Percentiles rank a stretch among this genome's conserved stretches.
These are phyloP conservation scores for Sisymbrium altissimum DNA, from an alignment of 345 rosid genomes.

Conservation along the genomic window DNA sequence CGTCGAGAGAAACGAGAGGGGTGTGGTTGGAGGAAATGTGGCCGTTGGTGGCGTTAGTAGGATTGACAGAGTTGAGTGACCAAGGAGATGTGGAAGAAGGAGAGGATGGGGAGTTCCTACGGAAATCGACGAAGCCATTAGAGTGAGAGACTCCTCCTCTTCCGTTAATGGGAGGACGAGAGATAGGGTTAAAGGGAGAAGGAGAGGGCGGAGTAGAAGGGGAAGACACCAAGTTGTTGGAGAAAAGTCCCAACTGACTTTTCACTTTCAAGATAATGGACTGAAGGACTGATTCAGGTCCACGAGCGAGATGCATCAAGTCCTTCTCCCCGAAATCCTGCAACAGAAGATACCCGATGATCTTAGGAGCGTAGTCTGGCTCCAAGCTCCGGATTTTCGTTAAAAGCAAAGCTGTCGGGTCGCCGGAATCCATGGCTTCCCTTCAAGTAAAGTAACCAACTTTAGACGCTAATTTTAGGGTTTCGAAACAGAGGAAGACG, in stretches of 20 bases:
- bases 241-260: conserved; percentile 50
- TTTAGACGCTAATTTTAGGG: neutral
- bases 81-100: conserved; percentile 36
- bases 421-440: conserved; percentile 70
- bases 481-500: neutral
- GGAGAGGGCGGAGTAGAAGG: conserved; percentile 35
- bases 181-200: conserved; percentile 45
- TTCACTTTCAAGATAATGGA: conserved; percentile 57
- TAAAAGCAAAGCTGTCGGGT: conserved; percentile 59
- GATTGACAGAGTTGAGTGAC: conserved; percentile 19
- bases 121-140: conserved; percentile 37
- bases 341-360: conserved; percentile 79
- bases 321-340: conserved; percentile 66
- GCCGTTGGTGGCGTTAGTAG: neutral
- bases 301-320: conserved; percentile 59
- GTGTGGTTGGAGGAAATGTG: conserved; percentile 45
- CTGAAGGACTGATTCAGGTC: conserved; percentile 58
- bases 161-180: conserved; percentile 42
- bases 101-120: conserved; percentile 36
- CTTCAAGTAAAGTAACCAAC: neutral
- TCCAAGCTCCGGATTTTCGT: conserved; percentile 62
- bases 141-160: conserved; percentile 24
- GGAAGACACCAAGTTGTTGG: conserved; percentile 49
- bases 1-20: conserved; percentile 37
- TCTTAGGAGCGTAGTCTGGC: conserved; percentile 76